These are phyloP conservation scores for Dioscorea zingiberensis DNA, from an alignment of 106 monocot species.

Conservation along the genomic window DNA sequence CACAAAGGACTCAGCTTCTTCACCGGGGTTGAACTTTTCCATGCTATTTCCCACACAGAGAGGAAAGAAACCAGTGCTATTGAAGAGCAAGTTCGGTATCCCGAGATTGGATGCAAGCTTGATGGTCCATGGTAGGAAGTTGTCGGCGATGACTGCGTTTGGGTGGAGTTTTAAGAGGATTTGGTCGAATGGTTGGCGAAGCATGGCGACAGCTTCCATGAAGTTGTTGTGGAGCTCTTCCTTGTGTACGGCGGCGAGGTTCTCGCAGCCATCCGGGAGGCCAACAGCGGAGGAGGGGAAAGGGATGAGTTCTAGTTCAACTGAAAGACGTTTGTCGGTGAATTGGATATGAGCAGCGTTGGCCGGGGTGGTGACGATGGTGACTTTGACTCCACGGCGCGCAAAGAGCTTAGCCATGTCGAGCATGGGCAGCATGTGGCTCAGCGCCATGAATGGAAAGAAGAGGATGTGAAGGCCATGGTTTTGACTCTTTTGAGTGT, in stretches of 20 bases:
- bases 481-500: too few relatives aligned
- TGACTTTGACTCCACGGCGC: background rate
- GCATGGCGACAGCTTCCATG: background rate
- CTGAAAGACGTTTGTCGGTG: background rate
- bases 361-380: constrained; percentile 2
- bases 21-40: too few relatives aligned
- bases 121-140: constrained; percentile 3
- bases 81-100: constrained; percentile 3
- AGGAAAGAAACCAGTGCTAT: background rate
- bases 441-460: background rate
- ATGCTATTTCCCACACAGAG: background rate
- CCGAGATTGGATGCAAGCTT: background rate
- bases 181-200: background rate
- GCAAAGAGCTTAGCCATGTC: background rate
- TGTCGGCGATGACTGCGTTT: background rate
- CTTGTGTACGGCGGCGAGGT: background rate
- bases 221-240: background rate
- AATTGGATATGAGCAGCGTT: background rate
- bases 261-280: background rate
- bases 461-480: background rate
- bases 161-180: constrained; percentile 2
- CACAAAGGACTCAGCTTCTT: background rate
- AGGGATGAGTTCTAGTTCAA: background rate
- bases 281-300: background rate
- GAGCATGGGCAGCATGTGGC: constrained; percentile 1